Conservation (phyloP, 2,329 filamentous ascomycete species). For the Cercospora sp. region DNA sequence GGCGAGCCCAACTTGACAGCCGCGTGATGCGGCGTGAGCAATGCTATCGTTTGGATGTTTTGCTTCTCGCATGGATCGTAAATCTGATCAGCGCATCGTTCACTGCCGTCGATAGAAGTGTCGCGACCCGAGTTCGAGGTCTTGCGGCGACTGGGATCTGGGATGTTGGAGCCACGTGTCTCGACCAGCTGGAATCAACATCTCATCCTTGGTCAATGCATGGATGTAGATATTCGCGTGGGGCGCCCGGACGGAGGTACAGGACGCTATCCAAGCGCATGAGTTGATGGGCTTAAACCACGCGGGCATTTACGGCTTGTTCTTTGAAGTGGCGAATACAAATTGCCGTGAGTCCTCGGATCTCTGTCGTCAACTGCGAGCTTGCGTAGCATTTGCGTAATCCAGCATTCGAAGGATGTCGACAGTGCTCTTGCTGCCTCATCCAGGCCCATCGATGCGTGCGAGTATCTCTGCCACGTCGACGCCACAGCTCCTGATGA, state of each 20-base stretch:
- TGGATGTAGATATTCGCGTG: neutral
- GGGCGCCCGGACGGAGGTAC: neutral
- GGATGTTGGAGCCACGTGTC: conserved; percentile 6
- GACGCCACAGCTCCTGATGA: conserved; percentile 37
- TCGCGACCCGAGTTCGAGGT: neutral
- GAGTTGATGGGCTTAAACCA: neutral
- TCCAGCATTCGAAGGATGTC: neutral
- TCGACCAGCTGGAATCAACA: neutral
- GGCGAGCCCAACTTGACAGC: neutral
- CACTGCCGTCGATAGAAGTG: neutral
- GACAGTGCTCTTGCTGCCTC: neutral
- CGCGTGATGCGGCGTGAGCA: neutral
- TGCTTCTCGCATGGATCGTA: neutral
- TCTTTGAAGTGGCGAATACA: neutral
- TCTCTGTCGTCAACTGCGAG: neutral
- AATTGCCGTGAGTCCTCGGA: neutral
- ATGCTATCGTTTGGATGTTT: neutral
- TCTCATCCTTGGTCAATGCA: neutral
- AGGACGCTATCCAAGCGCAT: neutral
- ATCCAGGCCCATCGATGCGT: neutral
- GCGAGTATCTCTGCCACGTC: conserved; percentile 16
- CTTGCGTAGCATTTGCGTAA: neutral
- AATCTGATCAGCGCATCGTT: neutral
- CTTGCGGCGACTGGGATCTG: neutral
- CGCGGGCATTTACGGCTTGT: neutral